Base-by-base conservation (phyloP, 2,329 filamentous ascomycete species). In the Ascochyta fabae region DNA sequence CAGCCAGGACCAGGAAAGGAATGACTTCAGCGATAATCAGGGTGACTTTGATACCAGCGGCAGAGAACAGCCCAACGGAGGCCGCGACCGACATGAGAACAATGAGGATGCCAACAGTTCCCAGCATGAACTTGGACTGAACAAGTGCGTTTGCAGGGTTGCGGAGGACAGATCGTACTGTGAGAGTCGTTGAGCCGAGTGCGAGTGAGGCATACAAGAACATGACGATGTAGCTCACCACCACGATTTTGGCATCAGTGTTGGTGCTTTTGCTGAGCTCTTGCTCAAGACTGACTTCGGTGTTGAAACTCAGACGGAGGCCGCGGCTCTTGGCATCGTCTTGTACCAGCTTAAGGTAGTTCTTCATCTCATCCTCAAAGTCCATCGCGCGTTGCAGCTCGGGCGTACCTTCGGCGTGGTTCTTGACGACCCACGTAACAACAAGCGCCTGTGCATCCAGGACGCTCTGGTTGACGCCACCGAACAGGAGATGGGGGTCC, bases 1-100 rank as follows among this genome's bases (percentile, higher is more conserved):
- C 93, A 12, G 95, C 95, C 19, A 99, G 80, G 9, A 99, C 94
- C 61, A 99, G 88, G 76, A 99, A 99, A 0, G 95, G 95, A 62
- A 99, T 99, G 58, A 99, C 95, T 72, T 99, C 95, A 4, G 96
- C 94, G 58, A 99, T 99, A 69, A 99, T 99, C 63, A 99, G 81
- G 0, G 95, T 99, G 13, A 94, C 95, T 77, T 96, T 97, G 69
- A 99, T 86, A 1, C 93, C 93, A 34, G 87, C 85, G 73, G 92
- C 95, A 0, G 95, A 96, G 71, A 98, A 99, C 38, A 99, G 81
- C 0, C 95, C 95, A 48, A 99, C 94, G 0, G 94, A 97, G 1
- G 95, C 92, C 15, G 90, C 91, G 43, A 99, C 96, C 1, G 94
- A 98, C 92, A 99, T 96, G 60, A 99, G 79, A 5, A 99, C 95